These are phyloP conservation scores for Phytophthora pini DNA, from an alignment of 352 stramenopile genomes.

Conservation along the genomic window DNA sequence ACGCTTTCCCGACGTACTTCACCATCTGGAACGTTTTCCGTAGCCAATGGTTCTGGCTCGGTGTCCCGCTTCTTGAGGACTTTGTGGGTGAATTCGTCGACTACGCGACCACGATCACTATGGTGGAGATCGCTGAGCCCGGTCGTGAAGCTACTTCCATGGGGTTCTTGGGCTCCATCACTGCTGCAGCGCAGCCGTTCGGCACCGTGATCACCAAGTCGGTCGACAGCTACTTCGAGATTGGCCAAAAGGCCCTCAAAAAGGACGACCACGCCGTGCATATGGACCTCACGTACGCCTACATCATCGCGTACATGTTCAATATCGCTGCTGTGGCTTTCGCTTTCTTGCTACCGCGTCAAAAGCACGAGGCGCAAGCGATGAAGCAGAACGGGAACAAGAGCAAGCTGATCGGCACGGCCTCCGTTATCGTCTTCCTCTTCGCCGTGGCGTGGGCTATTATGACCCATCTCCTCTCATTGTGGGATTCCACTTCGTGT, in stretches of 20 bases:
- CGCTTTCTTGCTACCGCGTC: slow-evolving; percentile 43
- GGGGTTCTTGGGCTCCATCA: slow-evolving; percentile 38
- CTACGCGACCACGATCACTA: slow-evolving; percentile 35
- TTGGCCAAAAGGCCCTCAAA: slow-evolving; percentile 29
- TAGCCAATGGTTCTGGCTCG: slow-evolving; percentile 55
- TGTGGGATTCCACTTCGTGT: slow-evolving; percentile 48
- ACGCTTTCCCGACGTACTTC: slow-evolving; percentile 41
- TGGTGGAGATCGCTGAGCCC: slow-evolving; percentile 43
- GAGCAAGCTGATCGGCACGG: slow-evolving; percentile 35
- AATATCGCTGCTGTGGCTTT: slow-evolving; percentile 41
- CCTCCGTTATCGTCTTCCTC: slow-evolving; percentile 23
- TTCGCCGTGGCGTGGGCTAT: slow-evolving; percentile 48
- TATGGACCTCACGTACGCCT: slow-evolving; percentile 46
- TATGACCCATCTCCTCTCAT: slow-evolving; percentile 49
- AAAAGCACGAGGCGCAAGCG: slow-evolving; percentile 48
- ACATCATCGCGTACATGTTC: slow-evolving; percentile 51
- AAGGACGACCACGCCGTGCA: slow-evolving; percentile 39
- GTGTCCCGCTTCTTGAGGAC: slow-evolving; percentile 44
- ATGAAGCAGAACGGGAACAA: slow-evolving; percentile 39
- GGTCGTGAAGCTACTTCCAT: slow-evolving; percentile 48
- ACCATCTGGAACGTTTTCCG: slow-evolving; percentile 55
- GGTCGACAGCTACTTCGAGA: slow-evolving; percentile 49
- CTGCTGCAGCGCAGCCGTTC: slow-evolving; percentile 37
- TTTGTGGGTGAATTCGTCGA: slow-evolving; percentile 44
- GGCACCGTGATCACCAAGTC: slow-evolving; percentile 50